Conservation (phyloP, 441 rosid genomes). For the Codiaeum variegatum region DNA sequence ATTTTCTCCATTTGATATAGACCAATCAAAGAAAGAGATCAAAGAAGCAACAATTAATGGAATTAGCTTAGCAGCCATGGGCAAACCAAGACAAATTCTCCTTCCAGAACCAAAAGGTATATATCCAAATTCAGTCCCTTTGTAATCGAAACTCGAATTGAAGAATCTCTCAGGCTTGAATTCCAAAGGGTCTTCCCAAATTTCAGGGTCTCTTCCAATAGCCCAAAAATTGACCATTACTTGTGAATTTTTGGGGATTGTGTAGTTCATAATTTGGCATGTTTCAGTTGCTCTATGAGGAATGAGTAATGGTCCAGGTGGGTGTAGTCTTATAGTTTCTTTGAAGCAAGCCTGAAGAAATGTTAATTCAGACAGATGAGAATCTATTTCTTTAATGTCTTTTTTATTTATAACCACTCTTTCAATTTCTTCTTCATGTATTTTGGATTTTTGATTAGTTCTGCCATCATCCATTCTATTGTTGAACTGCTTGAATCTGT, state of each 20-base stretch:
- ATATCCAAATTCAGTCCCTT: slow-evolving; percentile 47
- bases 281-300: neutral
- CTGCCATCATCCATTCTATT: slow-evolving; percentile 24
- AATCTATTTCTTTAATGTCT: slow-evolving; percentile 6
- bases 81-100: slow-evolving; percentile 47
- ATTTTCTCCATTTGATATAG: slow-evolving; percentile 24
- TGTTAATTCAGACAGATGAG: slow-evolving; percentile 23
- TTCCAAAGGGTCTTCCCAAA: slow-evolving; percentile 38
- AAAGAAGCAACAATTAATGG: slow-evolving; percentile 23
- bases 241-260: slow-evolving; percentile 41
- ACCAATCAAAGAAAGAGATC: slow-evolving; percentile 34
- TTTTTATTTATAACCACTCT: neutral
- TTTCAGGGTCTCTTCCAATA: slow-evolving; percentile 44
- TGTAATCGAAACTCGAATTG: slow-evolving; percentile 32
- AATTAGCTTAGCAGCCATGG: slow-evolving; percentile 32
- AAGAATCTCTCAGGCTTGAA: slow-evolving; percentile 49
- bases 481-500: slow-evolving; percentile 26
- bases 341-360: slow-evolving; percentile 43
- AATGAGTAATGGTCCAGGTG: slow-evolving; percentile 44
- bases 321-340: slow-evolving; percentile 46
- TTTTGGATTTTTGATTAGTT: slow-evolving; percentile 21
- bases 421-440: slow-evolving; percentile 18
- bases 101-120: slow-evolving; percentile 60
- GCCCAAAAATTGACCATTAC: slow-evolving; percentile 46
- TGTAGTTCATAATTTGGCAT: slow-evolving; percentile 34